Percentiles rank a stretch among this genome's conserved stretches.
Conservation (phyloP, 768 basidiomycete genomes). For the Tulasnella sp. region DNA sequence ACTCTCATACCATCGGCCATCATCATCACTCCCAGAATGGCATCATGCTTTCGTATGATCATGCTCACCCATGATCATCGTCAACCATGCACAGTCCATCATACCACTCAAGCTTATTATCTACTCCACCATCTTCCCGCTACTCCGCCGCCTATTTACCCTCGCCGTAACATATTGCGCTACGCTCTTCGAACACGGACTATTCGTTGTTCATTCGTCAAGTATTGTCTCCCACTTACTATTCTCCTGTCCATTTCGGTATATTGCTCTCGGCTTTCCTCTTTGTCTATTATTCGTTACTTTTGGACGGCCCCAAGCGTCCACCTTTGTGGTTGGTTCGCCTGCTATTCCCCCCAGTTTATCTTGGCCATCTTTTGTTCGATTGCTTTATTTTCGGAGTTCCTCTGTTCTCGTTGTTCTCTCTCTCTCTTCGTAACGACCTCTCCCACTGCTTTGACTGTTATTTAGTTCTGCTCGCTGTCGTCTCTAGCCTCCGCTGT, state of each 20-base stretch:
- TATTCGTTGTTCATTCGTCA: neutral
- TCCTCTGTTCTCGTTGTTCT: neutral
- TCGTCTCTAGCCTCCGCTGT: conserved; percentile 5
- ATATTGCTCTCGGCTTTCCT: neutral
- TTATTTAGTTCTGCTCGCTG: conserved; percentile 1
- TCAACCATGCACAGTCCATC: neutral
- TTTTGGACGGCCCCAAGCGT: conserved; percentile 8
- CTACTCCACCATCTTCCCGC: neutral
- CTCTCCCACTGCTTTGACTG: neutral
- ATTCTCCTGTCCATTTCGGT: neutral
- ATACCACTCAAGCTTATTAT: neutral
- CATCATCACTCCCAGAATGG: conserved; percentile 5
- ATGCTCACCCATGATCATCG: conserved; percentile 10
- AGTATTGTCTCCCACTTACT: conserved; percentile 3
- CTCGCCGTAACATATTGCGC: neutral
- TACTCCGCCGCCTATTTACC: neutral
- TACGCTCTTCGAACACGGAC: conserved; percentile 5
- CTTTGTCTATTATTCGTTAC: conserved; percentile 15
- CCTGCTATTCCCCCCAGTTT: conserved; percentile 2
- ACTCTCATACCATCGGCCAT: conserved; percentile 8
- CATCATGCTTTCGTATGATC: conserved; percentile 11
- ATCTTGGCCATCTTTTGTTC: neutral
- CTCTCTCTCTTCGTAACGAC: conserved; percentile 12
- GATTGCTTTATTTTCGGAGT: neutral
- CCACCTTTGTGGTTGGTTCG: conserved; percentile 3